Conservation (phyloP, 2,329 filamentous ascomycete species). For the Neofusicoccum kwambonambiense region DNA sequence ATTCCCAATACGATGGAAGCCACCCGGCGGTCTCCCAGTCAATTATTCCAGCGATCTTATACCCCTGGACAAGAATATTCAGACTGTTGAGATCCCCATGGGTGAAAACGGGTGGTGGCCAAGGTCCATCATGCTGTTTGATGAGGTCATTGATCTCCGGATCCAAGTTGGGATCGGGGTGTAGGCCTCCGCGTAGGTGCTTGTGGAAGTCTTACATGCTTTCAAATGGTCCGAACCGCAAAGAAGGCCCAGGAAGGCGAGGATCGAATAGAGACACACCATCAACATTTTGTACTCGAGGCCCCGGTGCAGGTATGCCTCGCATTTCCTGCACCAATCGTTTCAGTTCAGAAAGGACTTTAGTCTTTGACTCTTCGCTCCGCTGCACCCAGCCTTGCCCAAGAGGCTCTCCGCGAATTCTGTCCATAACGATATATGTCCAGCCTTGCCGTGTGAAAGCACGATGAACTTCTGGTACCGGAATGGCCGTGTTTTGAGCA, state of each 20-base stretch:
- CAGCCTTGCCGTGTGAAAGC: conserved; percentile 41
- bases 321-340: conserved; percentile 24
- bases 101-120: conserved; percentile 45
- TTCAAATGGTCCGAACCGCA: conserved; percentile 34
- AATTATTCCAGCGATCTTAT: conserved; percentile 47
- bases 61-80: conserved; percentile 45
- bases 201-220: conserved; percentile 39
- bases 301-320: conserved; percentile 19
- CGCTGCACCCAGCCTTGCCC: conserved; percentile 22
- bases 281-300: conserved; percentile 22
- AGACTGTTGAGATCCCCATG: conserved; percentile 51
- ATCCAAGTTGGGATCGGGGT: conserved; percentile 20
- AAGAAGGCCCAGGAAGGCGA: conserved; percentile 24
- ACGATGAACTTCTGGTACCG: conserved; percentile 47
- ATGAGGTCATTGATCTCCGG: conserved; percentile 36
- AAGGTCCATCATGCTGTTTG: conserved; percentile 36
- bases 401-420: conserved; percentile 33
- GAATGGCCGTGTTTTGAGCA: conserved; percentile 42
- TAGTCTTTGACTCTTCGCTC: conserved; percentile 20
- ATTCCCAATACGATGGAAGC: conserved; percentile 52
- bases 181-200: conserved; percentile 33
- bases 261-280: conserved; percentile 28
- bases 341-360: conserved; percentile 23
- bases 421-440: conserved; percentile 50
- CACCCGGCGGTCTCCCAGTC: conserved; percentile 50